Conservation (phyloP, 2,329 filamentous ascomycete genomes). For the Penicillium sp. region DNA sequence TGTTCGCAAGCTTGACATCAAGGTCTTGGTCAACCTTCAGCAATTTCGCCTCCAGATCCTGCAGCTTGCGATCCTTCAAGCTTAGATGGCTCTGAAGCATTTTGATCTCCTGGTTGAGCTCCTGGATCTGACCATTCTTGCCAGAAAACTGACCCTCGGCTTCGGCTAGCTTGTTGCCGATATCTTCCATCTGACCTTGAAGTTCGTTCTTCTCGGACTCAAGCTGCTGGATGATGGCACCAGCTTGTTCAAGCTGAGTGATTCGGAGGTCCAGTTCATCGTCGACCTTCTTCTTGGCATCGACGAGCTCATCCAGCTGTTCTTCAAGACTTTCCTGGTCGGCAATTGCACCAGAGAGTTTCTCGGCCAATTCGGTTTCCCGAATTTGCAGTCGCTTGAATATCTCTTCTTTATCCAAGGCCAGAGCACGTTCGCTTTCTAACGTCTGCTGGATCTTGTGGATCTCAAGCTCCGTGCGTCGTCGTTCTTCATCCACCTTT, state of each 20-base stretch:
- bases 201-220: slow-evolving; percentile 81
- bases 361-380: slow-evolving; percentile 88
- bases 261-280: slow-evolving; percentile 74
- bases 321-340: slow-evolving; percentile 93
- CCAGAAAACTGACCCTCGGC: slow-evolving; percentile 65
- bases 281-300: slow-evolving; percentile 82
- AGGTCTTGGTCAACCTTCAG: slow-evolving; percentile 82
- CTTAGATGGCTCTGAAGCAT: slow-evolving; percentile 86
- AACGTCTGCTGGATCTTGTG: slow-evolving; percentile 86
- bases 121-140: slow-evolving; percentile 68
- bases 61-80: slow-evolving; percentile 81
- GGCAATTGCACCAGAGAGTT: slow-evolving; percentile 82
- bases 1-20: slow-evolving; percentile 71
- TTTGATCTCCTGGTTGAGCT: slow-evolving; percentile 74
- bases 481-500: slow-evolving; percentile 81
- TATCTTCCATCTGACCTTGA: slow-evolving; percentile 57
- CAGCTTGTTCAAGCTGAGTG: slow-evolving; percentile 83
- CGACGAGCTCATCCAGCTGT: slow-evolving; percentile 81
- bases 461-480: slow-evolving; percentile 80
- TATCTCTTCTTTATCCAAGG: slow-evolving; percentile 96
- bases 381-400: slow-evolving; percentile 90
- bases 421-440: slow-evolving; percentile 91
- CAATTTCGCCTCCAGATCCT: slow-evolving; percentile 78
- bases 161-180: slow-evolving; percentile 66
- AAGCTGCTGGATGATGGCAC: slow-evolving; percentile 73